phyloP scores from a whole-genome alignment of 2,329 filamentous ascomycete genomes.

The Ilyonectria robusta region DNA sequence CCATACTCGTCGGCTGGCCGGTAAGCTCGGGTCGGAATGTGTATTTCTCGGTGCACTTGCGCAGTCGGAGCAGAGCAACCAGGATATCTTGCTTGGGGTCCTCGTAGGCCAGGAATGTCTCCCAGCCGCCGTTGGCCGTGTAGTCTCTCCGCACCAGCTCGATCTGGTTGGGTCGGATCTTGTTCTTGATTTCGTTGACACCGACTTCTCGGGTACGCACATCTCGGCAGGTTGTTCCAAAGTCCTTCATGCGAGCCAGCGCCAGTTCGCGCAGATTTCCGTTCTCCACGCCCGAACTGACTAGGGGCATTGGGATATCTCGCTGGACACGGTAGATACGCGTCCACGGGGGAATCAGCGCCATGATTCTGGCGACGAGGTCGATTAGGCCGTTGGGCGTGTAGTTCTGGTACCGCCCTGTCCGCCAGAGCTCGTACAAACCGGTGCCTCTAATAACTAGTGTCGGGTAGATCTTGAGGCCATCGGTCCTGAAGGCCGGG shows the following conservation, averaged over 20 bases:
- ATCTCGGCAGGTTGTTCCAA: slow-evolving; percentile 96
- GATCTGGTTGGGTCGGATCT: slow-evolving; percentile 95
- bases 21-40: slow-evolving; percentile 92
- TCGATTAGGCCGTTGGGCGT: slow-evolving; percentile 97
- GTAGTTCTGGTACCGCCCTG: slow-evolving; percentile 97
- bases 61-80: slow-evolving; percentile 88
- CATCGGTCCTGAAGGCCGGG: slow-evolving; percentile 95
- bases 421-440: slow-evolving; percentile 97
- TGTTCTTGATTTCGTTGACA: slow-evolving; percentile 99
- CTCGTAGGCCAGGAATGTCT: slow-evolving; percentile 98
- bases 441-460: slow-evolving; percentile 97
- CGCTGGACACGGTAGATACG: slow-evolving; percentile 98
- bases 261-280: slow-evolving; percentile 95
- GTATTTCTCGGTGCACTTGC: slow-evolving; percentile 92
- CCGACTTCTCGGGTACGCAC: slow-evolving; percentile 97
- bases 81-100: slow-evolving; percentile 99
- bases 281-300: slow-evolving; percentile 98
- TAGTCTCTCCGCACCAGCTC: slow-evolving; percentile 96
- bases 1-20: slow-evolving; percentile 89
- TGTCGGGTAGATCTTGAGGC: slow-evolving; percentile 97
- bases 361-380: slow-evolving; percentile 94
- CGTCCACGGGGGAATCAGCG: slow-evolving; percentile 96
- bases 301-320: slow-evolving; percentile 99
- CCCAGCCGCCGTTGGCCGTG: slow-evolving; percentile 95
- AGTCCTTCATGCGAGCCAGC: slow-evolving; percentile 98